Evolutionary conservation across 2,329 filamentous ascomycete species (phyloP).

Genomic region (Fusarium euwallaceae): DNA sequence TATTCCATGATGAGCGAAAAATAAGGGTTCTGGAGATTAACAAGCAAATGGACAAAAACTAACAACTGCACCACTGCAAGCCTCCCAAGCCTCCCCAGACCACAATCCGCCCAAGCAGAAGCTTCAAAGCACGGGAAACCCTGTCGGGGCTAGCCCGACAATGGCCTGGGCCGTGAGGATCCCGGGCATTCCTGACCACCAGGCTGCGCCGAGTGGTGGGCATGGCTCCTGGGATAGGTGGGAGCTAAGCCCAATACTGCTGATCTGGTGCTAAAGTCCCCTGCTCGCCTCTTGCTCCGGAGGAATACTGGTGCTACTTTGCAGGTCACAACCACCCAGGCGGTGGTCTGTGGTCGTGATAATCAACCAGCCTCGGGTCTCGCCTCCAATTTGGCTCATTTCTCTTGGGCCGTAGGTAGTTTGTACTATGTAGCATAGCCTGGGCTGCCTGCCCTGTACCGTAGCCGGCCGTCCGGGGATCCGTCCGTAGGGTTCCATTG

Average conservation of each 20-base stretch:
- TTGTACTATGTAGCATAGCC: constrained; percentile 11
- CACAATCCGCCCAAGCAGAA: constrained; percentile 22
- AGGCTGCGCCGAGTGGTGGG: constrained; percentile 44
- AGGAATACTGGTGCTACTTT: constrained; percentile 32
- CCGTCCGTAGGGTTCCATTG: constrained; percentile 1
- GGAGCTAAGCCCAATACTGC: constrained; percentile 44
- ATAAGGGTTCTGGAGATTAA: constrained; percentile 37
- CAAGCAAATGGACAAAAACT: constrained; percentile 13
- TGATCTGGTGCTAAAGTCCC: constrained; percentile 30
- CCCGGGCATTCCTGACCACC: constrained; percentile 26
- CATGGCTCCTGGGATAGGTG: constrained; percentile 28
- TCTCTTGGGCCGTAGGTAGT: constrained; percentile 33
- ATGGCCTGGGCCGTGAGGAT: constrained; percentile 27
- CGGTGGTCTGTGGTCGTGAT: constrained; percentile 39
- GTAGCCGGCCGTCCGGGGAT: constrained; percentile 13
- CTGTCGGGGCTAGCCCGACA: constrained; percentile 24
- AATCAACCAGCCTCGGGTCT: constrained; percentile 46
- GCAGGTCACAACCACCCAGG: background rate
- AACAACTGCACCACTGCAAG: constrained; percentile 9
- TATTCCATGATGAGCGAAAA: constrained; percentile 33
- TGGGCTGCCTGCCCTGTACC: constrained; percentile 1
- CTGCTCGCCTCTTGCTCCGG: constrained; percentile 22
- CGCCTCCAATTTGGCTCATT: constrained; percentile 42
- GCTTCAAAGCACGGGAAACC: constrained; percentile 29
- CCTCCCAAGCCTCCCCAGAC: constrained; percentile 21